phyloP scores from a whole-genome alignment of 1,284 basidiomycete species.

The Austropuccinia psidii region DNA sequence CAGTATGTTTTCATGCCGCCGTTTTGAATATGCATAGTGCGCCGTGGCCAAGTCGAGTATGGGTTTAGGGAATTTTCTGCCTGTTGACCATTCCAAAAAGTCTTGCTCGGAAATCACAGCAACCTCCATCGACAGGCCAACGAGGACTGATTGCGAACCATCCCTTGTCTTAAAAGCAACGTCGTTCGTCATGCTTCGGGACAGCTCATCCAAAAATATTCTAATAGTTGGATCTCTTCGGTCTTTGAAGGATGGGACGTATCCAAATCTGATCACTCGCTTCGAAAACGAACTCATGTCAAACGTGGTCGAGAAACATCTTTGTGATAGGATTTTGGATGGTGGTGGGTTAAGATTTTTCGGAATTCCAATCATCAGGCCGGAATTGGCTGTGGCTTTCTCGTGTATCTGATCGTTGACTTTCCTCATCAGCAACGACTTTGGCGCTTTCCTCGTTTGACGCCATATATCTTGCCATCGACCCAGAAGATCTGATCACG shows the following conservation, averaged over 20 bases:
- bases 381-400: no score
- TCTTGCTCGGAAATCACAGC: no score
- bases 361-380: no score
- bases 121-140: no score
- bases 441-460: slow-evolving; percentile 6
- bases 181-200: no score
- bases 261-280: slow-evolving; percentile 60
- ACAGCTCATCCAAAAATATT: slow-evolving; percentile 44
- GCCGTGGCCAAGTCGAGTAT: no score
- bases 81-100: no score
- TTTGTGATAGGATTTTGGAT: slow-evolving; percentile 26
- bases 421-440: background rate
- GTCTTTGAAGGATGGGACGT: slow-evolving; percentile 65
- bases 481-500: slow-evolving; percentile 3
- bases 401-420: background rate
- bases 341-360: slow-evolving; percentile 18
- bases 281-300: slow-evolving; percentile 49
- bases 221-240: slow-evolving; percentile 64
- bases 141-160: background rate
- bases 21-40: no score
- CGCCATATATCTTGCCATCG: slow-evolving; percentile 25
- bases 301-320: slow-evolving; percentile 13
- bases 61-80: no score
- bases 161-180: no score
- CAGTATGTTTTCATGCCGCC: no score